These are phyloP conservation scores for Pythium brachiatum DNA, from an alignment of 352 stramenopile species.

Conservation along the genomic window DNA sequence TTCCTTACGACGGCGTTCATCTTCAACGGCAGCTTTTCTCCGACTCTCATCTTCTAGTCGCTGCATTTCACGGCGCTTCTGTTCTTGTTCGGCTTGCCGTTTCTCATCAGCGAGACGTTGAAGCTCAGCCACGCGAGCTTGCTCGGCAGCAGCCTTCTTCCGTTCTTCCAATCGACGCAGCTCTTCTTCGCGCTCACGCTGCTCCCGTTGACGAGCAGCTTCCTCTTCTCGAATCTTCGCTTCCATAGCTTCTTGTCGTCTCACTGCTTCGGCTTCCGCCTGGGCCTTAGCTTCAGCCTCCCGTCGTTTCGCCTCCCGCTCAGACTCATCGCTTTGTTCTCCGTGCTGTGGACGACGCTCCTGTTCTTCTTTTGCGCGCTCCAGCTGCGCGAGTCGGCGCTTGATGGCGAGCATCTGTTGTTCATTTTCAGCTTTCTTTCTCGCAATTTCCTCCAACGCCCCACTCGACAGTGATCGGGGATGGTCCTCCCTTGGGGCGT, in stretches of 20 bases:
- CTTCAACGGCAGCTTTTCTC: slow-evolving; percentile 28
- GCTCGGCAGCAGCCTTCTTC: slow-evolving; percentile 16
- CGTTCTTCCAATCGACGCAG: slow-evolving; percentile 7
- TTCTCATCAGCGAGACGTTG: slow-evolving; percentile 22
- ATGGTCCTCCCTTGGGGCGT: slow-evolving; percentile 20
- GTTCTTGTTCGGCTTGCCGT: slow-evolving; percentile 16
- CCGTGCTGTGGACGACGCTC: slow-evolving; percentile 2
- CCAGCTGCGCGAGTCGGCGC: slow-evolving; percentile 33
- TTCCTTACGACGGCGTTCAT: slow-evolving; percentile 37
- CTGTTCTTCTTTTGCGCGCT: slow-evolving; percentile 53
- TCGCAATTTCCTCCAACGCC: slow-evolving; percentile 37
- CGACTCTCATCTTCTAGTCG: slow-evolving; percentile 48
- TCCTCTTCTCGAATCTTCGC: slow-evolving; percentile 25
- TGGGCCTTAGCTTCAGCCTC: slow-evolving; percentile 43
- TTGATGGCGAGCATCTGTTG: slow-evolving; percentile 51
- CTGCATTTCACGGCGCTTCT: slow-evolving; percentile 11
- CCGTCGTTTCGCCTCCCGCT: slow-evolving; percentile 22
- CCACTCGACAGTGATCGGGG: neutral
- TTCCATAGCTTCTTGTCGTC: slow-evolving; percentile 10
- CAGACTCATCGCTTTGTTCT: neutral
- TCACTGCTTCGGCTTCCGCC: slow-evolving; percentile 13
- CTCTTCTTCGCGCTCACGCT: slow-evolving; percentile 17
- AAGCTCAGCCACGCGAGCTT: slow-evolving; percentile 18
- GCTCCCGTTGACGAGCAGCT: slow-evolving; percentile 1
- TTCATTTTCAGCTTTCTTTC: slow-evolving; percentile 55